These are phyloP conservation scores for Sclerotinia sclerotiorum DNA, from an alignment of 2,329 filamentous ascomycete species.

Conservation along the genomic window DNA sequence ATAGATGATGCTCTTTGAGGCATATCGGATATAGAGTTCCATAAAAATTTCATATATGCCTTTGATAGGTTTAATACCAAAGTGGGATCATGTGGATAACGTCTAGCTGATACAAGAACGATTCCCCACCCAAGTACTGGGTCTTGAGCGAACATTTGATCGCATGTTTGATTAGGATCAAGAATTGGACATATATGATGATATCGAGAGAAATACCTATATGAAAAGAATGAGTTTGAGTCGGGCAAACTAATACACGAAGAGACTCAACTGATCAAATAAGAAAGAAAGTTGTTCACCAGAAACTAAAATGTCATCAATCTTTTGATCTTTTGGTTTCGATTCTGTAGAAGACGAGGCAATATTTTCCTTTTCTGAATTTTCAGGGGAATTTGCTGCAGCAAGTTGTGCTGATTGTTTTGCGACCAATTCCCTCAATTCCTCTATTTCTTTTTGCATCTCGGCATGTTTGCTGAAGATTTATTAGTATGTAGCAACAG, in stretches of 20 bases:
- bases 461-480: slow-evolving; percentile 57
- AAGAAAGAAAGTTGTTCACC: slow-evolving; percentile 25
- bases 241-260: slow-evolving; percentile 36
- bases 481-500: neutral
- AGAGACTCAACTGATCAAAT: slow-evolving; percentile 26
- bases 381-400: slow-evolving; percentile 45
- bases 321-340: slow-evolving; percentile 20
- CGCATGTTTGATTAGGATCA: slow-evolving; percentile 52
- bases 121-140: slow-evolving; percentile 70
- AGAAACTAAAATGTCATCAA: slow-evolving; percentile 25
- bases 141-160: slow-evolving; percentile 57
- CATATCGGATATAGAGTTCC: slow-evolving; percentile 29
- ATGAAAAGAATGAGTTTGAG: slow-evolving; percentile 1
- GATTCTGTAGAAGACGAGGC: slow-evolving; percentile 45
- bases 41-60: slow-evolving; percentile 29
- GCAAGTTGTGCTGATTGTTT: slow-evolving; percentile 22
- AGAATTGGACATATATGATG: slow-evolving; percentile 65
- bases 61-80: slow-evolving; percentile 44
- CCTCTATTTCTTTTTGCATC: slow-evolving; percentile 59
- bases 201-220: slow-evolving; percentile 62
- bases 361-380: slow-evolving; percentile 52
- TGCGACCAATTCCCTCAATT: slow-evolving; percentile 45
- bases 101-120: slow-evolving; percentile 59
- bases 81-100: slow-evolving; percentile 54
- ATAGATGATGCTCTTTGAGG: slow-evolving; percentile 31